Evolutionary conservation across 2,329 filamentous ascomycete species (phyloP).

Genomic region (Neonectria magnoliae): DNA sequence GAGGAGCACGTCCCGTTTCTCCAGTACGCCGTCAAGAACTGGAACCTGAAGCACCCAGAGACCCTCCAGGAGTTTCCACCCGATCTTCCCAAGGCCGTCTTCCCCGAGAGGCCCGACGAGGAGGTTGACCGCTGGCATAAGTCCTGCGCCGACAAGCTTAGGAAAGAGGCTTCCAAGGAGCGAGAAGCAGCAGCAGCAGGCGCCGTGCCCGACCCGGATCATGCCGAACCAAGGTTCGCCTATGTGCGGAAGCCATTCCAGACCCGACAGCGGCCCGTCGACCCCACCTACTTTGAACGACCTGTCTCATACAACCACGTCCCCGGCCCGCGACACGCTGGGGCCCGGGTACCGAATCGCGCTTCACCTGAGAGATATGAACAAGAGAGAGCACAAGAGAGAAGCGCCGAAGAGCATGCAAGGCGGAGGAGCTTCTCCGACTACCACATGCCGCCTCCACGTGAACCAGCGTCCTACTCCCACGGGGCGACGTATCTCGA

Average conservation of each 20-base stretch:
- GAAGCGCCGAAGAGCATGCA: constrained; percentile 53
- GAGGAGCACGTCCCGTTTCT: constrained; percentile 88
- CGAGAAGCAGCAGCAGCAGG: constrained; percentile 46
- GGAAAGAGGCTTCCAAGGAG: constrained; percentile 64
- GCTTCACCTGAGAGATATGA: constrained; percentile 49
- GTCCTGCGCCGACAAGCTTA: constrained; percentile 75
- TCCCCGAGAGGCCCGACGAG: constrained; percentile 77
- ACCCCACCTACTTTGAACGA: constrained; percentile 48
- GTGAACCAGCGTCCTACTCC: constrained; percentile 41
- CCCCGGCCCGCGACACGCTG: constrained; percentile 47
- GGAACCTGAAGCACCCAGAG: constrained; percentile 78
- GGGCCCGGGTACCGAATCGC: constrained; percentile 41
- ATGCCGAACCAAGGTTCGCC: constrained; percentile 49
- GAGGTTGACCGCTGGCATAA: constrained; percentile 91
- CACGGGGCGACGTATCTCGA: constrained; percentile 48
- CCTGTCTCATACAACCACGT: constrained; percentile 54
- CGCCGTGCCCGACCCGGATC: constrained; percentile 44
- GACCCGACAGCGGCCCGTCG: constrained; percentile 44
- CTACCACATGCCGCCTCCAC: constrained; percentile 52
- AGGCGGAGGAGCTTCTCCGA: constrained; percentile 64
- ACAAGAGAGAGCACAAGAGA: constrained; percentile 39
- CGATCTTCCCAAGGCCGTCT: constrained; percentile 68
- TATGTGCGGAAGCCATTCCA: constrained; percentile 48
- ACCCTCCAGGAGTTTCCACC: constrained; percentile 75
- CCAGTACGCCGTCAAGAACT: constrained; percentile 81